Conservation (phyloP, 129 eudicot species). For the Lactuca saligna region DNA sequence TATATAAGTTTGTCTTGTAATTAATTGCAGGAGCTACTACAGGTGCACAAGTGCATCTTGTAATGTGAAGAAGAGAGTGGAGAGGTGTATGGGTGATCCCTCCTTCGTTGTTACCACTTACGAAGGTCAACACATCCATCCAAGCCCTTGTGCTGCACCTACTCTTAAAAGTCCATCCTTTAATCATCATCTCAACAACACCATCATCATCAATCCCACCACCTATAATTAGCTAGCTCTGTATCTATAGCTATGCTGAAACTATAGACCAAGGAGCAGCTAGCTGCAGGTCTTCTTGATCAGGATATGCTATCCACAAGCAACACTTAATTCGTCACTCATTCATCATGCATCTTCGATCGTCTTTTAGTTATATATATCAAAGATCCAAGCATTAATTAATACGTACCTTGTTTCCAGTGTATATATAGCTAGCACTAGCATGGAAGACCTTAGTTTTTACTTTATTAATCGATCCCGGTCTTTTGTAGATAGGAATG, state of each 20-base stretch:
- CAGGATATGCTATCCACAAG: slow-evolving; percentile 23
- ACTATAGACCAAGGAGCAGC: slow-evolving; percentile 1
- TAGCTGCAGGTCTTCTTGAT: slow-evolving; percentile 23
- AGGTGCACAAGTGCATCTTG: slow-evolving; percentile 73
- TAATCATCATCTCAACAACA: not conserved
- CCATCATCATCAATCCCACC: not conserved
- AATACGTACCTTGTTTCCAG: slow-evolving; percentile 3
- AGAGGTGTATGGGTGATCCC: slow-evolving; percentile 54
- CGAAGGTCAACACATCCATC: slow-evolving; percentile 85
- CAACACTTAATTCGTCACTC: not conserved
- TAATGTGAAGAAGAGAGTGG: slow-evolving; percentile 84
- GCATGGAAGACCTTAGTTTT: slow-evolving; percentile 12
- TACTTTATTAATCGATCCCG: slow-evolving; percentile 9
- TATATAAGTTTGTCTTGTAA: not conserved
- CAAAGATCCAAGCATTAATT: not conserved
- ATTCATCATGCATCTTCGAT: slow-evolving; percentile 10
- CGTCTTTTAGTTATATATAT: not conserved
- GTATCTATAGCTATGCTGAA: not conserved
- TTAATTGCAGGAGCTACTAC: slow-evolving; percentile 63
- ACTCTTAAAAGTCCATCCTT: not conserved
- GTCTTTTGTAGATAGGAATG: slow-evolving; percentile 17
- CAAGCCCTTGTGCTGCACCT: slow-evolving; percentile 23
- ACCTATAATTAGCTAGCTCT: not conserved
- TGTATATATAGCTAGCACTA: slow-evolving; percentile 9
- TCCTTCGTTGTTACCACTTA: slow-evolving; percentile 71